A percentile compares a stretch with the other conserved stretches of the same genome.
These are phyloP conservation scores for Diaporthe destruens DNA, from an alignment of 2,329 filamentous ascomycete genomes.

Conservation along the genomic window DNA sequence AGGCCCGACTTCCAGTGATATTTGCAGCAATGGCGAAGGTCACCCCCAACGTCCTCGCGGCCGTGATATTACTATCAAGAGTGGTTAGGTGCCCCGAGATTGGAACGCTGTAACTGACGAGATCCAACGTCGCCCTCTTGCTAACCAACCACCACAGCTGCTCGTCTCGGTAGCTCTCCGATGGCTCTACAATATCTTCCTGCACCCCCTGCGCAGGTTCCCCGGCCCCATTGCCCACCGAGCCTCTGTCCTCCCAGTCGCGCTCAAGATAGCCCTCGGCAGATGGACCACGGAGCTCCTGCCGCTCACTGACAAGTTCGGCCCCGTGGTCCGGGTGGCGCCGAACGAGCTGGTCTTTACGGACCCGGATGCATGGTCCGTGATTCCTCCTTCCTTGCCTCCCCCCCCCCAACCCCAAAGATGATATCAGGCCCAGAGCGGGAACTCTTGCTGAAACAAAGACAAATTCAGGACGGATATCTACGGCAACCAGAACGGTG, in stretches of 20 bases:
- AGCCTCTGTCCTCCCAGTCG: slow-evolving; percentile 24
- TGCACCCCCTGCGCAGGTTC: slow-evolving; percentile 40
- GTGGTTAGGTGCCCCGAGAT: neutral
- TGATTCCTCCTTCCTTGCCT: neutral
- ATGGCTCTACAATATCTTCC: slow-evolving; percentile 41
- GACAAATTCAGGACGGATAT: slow-evolving; percentile 39
- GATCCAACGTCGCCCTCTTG: too few relatives aligned
- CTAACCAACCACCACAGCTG: slow-evolving; percentile 8
- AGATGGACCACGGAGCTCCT: slow-evolving; percentile 25
- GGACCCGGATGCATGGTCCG: slow-evolving; percentile 34
- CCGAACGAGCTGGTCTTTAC: slow-evolving; percentile 40
- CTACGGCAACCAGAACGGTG: slow-evolving; percentile 40
- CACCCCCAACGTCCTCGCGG: neutral
- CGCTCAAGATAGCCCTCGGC: slow-evolving; percentile 8
- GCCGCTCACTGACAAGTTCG: slow-evolving; percentile 39
- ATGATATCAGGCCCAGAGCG: neutral
- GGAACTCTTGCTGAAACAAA: neutral
- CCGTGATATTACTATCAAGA: neutral
- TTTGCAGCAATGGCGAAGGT: neutral
- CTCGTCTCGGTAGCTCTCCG: neutral
- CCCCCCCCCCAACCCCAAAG: too few relatives aligned
- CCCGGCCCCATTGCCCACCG: slow-evolving; percentile 39
- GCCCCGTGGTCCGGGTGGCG: slow-evolving; percentile 42
- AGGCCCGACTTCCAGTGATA: neutral
- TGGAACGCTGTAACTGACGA: neutral